These are phyloP conservation scores for Fusarium nanum DNA, from an alignment of 2,329 filamentous ascomycete genomes.

Conservation along the genomic window DNA sequence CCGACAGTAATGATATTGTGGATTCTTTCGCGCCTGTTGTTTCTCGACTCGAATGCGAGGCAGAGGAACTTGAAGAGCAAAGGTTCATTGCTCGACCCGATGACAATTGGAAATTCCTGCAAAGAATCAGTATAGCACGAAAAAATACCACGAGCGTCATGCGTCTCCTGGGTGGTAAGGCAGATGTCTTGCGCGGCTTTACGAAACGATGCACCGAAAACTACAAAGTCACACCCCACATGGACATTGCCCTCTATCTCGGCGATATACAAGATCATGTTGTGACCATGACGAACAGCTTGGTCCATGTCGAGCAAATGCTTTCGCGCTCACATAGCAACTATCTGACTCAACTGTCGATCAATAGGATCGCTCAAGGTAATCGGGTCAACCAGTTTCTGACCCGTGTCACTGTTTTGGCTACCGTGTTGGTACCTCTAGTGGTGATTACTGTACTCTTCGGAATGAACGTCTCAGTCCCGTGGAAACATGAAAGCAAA, in stretches of 20 bases:
- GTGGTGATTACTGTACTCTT: slow-evolving; percentile 91
- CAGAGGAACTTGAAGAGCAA: slow-evolving; percentile 93
- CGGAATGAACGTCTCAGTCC: slow-evolving; percentile 88
- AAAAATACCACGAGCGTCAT: slow-evolving; percentile 96
- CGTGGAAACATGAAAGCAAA: slow-evolving; percentile 61
- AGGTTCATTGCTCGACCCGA: slow-evolving; percentile 92
- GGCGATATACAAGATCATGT: slow-evolving; percentile 99
- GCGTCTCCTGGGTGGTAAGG: slow-evolving; percentile 93
- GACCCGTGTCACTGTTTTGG: slow-evolving; percentile 94
- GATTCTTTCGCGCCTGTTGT: slow-evolving; percentile 95
- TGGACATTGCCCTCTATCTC: slow-evolving; percentile 96
- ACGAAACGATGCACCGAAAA: slow-evolving; percentile 99
- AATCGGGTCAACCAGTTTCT: slow-evolving; percentile 89
- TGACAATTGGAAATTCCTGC: slow-evolving; percentile 89
- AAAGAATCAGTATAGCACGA: slow-evolving; percentile 86
- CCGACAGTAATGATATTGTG: slow-evolving; percentile 87
- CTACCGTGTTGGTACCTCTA: slow-evolving; percentile 92
- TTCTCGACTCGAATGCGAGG: slow-evolving; percentile 84
- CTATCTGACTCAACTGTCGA: slow-evolving; percentile 92
- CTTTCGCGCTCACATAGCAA: slow-evolving; percentile 93
- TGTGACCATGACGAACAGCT: slow-evolving; percentile 97
- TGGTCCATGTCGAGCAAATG: slow-evolving; percentile 98
- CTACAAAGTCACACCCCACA: slow-evolving; percentile 92
- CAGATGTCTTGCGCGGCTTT: slow-evolving; percentile 97
- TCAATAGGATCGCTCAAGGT: slow-evolving; percentile 89